A percentile compares a stretch with the other conserved stretches of the same genome.
These are phyloP conservation scores for Hyphopichia buzzinii DNA, from an alignment of 1,139 yeast species.

Conservation along the genomic window DNA sequence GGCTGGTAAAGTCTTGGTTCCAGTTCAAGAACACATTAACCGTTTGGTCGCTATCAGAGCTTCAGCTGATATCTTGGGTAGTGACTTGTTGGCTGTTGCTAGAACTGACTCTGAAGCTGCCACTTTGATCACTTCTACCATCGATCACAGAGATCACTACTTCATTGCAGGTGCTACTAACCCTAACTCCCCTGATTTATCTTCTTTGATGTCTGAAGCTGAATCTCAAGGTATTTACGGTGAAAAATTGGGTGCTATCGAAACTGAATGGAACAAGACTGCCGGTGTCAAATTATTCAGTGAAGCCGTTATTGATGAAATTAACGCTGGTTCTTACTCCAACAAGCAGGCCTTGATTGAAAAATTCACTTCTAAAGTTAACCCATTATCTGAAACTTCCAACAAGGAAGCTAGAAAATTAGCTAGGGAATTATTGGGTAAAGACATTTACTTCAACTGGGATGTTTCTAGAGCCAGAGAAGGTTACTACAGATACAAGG, in stretches of 20 bases:
- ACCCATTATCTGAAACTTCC: slow-evolving; percentile 74
- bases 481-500: slow-evolving; percentile 94
- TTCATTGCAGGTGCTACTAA: slow-evolving; percentile 89
- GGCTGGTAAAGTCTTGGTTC: slow-evolving; percentile 98
- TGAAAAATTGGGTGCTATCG: slow-evolving; percentile 66
- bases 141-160: slow-evolving; percentile 93
- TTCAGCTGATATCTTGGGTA: slow-evolving; percentile 89
- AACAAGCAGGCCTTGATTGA: slow-evolving; percentile 67
- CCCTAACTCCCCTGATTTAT: slow-evolving; percentile 72
- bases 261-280: slow-evolving; percentile 75
- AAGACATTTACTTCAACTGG: slow-evolving; percentile 92
- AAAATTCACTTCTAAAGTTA: slow-evolving; percentile 65
- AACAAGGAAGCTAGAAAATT: slow-evolving; percentile 77
- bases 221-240: slow-evolving; percentile 75
- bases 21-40: slow-evolving; percentile 95
- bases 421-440: slow-evolving; percentile 75
- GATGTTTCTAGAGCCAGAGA: slow-evolving; percentile 94
- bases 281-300: slow-evolving; percentile 89
- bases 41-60: slow-evolving; percentile 93
- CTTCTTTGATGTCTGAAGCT: slow-evolving; percentile 78
- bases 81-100: slow-evolving; percentile 83
- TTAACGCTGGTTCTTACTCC: slow-evolving; percentile 56
- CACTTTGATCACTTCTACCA: slow-evolving; percentile 86
- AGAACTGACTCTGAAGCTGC: slow-evolving; percentile 98
- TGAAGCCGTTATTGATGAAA: slow-evolving; percentile 87